A percentile compares a stretch with the other conserved stretches of the same genome.
Evolutionary conservation across 805 yeast genomes (phyloP).

Genomic region (Suhomyces pyralidae): DNA sequence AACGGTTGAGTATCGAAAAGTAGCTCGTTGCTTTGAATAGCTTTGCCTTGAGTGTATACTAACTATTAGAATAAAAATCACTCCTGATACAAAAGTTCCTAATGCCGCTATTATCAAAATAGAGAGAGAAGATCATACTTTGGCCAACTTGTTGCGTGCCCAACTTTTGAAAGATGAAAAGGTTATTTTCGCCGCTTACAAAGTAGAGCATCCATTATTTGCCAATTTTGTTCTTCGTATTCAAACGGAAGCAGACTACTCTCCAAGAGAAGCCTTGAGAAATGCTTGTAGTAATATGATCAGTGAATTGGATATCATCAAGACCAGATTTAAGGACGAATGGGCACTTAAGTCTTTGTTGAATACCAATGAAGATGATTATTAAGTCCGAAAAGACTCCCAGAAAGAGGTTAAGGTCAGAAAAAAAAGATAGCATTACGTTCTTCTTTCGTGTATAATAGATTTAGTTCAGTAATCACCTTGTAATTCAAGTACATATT

Average conservation of each 20-base stretch:
- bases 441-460: not conserved
- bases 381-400: not conserved
- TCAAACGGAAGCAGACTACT: conserved; percentile 93
- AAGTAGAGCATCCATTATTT: conserved; percentile 95
- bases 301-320: conserved; percentile 69
- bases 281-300: conserved; percentile 86
- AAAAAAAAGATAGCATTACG: not conserved
- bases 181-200: conserved; percentile 96
- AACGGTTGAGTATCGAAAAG: not conserved
- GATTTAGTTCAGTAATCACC: not conserved
- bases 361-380: conserved; percentile 46
- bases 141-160: conserved; percentile 84
- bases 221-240: conserved; percentile 92
- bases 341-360: conserved; percentile 84
- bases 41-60: not conserved
- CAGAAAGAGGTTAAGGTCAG: not conserved
- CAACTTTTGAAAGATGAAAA: conserved; percentile 82
- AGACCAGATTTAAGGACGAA: conserved; percentile 81
- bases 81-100: conserved; percentile 93
- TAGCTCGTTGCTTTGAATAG: not conserved
- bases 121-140: conserved; percentile 96
- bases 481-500: not conserved
- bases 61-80: conserved; percentile 60
- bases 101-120: conserved; percentile 90
- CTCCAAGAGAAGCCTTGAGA: conserved; percentile 85